A percentile compares a stretch with the other conserved stretches of the same genome.
Evolutionary conservation across 2,329 filamentous ascomycete genomes (phyloP).

Genomic region (Ophiostoma angusticollis): DNA sequence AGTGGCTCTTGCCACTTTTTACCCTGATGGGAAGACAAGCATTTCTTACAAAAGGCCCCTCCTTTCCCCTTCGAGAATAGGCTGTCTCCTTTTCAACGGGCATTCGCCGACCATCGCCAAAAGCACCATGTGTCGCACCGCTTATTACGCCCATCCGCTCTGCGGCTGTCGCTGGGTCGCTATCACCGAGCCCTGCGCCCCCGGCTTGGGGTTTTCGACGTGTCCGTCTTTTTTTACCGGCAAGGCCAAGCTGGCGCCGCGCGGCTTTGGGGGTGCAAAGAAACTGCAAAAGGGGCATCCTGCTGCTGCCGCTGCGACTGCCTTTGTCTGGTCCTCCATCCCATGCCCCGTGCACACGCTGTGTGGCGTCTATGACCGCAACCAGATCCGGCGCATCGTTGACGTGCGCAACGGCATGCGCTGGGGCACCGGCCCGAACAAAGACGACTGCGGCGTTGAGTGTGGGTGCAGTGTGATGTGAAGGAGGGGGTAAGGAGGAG

Average conservation of each 20-base stretch:
- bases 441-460: conserved; percentile 26
- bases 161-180: conserved; percentile 42
- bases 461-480: conserved; percentile 26
- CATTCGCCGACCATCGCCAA: not conserved
- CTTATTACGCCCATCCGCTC: conserved; percentile 32
- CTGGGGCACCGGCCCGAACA: conserved; percentile 33
- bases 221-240: conserved; percentile 32
- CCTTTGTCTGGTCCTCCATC: conserved; percentile 14
- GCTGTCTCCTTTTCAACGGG: no score
- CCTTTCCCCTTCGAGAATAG: no score
- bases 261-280: conserved; percentile 7
- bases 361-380: conserved; percentile 32
- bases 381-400: conserved; percentile 33
- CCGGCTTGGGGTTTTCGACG: conserved; percentile 36
- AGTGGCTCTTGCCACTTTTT: no score
- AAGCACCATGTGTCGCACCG: conserved; percentile 34
- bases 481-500: conserved; percentile 9
- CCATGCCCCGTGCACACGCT: conserved; percentile 31
- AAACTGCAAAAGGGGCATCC: not conserved
- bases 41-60: no score
- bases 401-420: conserved; percentile 31
- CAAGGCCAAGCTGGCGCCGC: conserved; percentile 23
- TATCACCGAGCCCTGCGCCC: conserved; percentile 33
- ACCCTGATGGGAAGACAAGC: no score
- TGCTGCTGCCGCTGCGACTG: not conserved